Evolutionary conservation across 2,329 filamentous ascomycete species (phyloP), one percentile per base, ranked within the genome.

Genomic region (Chaetomiaceae sp.): DNA sequence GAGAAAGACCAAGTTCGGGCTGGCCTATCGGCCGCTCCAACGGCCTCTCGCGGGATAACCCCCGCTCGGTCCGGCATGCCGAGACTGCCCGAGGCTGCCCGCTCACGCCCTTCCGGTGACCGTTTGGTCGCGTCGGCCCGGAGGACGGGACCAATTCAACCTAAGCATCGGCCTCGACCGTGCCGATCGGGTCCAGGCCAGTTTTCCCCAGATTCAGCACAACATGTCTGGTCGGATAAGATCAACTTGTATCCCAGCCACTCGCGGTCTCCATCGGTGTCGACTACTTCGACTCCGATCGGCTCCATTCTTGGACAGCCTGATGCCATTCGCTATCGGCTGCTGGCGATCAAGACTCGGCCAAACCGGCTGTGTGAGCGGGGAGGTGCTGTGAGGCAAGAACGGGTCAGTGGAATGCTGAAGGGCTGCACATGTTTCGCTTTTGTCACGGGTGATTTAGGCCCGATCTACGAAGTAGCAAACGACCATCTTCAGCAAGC

Each of bases 91-190:
- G 34, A 22, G 4, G 17, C 17, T 20, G 17, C 4, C 29, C 37
- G n/a, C 14, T 14, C 42, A n/a, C 53, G 53, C 53, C 53, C 44
- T 55, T 52, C 27, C 31, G 42, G 17, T 11, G 53, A 47, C 22
- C 14, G 27, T 9, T 33, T 37, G 43, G 15, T 31, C 7, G 15
- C 19, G 19, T 45, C 51, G 51, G 38, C 19, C 43, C 43, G 44
- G n/a, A n/a, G n/a, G n/a, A n/a, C n/a, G n/a, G n/a, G n/a, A n/a
- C n/a, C n/a, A n/a, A n/a, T n/a, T n/a, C n/a, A n/a, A n/a, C n/a
- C n/a, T n/a, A n/a, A n/a, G n/a, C n/a, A n/a, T n/a, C n/a, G n/a
- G n/a, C n/a, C n/a, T n/a, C n/a, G n/a, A n/a, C n/a, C n/a, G n/a
- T n/a, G n/a, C n/a, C n/a, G n/a, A n/a, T n/a, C n/a, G n/a, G n/a